Percentiles rank a stretch among this genome's conserved stretches.
These are phyloP conservation scores for Isochrysis galbana DNA, from an alignment of 78 protist species.

Conservation along the genomic window DNA sequence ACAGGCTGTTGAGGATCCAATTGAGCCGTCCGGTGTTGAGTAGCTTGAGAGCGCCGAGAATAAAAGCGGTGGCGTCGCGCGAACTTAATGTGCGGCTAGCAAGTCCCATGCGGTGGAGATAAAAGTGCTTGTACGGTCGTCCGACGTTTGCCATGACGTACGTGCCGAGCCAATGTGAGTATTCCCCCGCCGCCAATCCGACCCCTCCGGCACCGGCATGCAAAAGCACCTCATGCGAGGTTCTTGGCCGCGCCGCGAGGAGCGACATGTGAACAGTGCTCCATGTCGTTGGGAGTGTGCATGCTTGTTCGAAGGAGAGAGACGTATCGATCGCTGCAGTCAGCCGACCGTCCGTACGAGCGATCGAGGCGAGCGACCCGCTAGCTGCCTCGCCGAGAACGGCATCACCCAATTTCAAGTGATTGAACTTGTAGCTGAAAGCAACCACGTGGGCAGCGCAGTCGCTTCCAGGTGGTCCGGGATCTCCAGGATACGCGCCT, in stretches of 20 bases:
- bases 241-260: background rate
- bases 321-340: too few relatives aligned
- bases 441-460: background rate
- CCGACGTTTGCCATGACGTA: background rate
- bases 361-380: background rate
- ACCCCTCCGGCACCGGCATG: slow-evolving; percentile 45
- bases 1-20: slow-evolving; percentile 12
- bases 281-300: background rate
- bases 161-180: background rate
- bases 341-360: background rate
- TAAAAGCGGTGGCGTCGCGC: background rate
- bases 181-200: slow-evolving; percentile 23
- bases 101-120: background rate
- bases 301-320: background rate
- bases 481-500: background rate
- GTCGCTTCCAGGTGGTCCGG: background rate
- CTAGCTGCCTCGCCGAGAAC: background rate
- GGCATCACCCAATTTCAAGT: background rate
- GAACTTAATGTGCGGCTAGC: background rate
- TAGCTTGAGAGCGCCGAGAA: background rate
- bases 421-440: background rate
- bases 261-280: background rate
- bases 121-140: background rate
- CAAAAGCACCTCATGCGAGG: background rate
- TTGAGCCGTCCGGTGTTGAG: background rate